Evolutionary conservation across 257 asterid genomes (phyloP), one percentile per base, ranked within the genome.

Genomic region (Solanum rostratum): DNA sequence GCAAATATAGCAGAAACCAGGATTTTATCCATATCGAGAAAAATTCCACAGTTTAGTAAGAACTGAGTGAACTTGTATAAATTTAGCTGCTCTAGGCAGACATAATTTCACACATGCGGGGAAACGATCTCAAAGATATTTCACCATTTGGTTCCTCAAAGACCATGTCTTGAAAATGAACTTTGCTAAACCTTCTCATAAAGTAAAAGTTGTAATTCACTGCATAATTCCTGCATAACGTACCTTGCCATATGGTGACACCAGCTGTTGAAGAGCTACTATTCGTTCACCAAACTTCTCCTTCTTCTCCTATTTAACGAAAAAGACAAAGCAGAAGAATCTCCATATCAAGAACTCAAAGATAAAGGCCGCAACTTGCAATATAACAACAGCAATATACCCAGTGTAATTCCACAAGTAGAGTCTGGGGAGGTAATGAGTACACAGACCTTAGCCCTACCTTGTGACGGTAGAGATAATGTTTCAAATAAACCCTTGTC

Each of bases 201-300:
- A 14, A 76, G 22, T 22, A 73, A 14, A 13, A 45, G 15, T 45
- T 73, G 60, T 24, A 74, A 50, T 16, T 78, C 82, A 78, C 29
- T 50, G 3, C 46, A 27, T 11, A 78, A 50, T 78, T 50, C 45
- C 63, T 50, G 18, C 60, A 78, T 29, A 76, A 45, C 29, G 22
- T 82, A 96, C 99, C 97, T 95, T 96, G 50, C 99, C 99, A 84
- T 85, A 96, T 43, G 99, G 99, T 14, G 99, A 96, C 84, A 96
- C 98, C 29, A 96, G 95, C 86, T 96, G 98, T 81, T 95, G 99
- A 84, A 96, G 98, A 63, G 96, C 97, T 3, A 94, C 90, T 73
- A 96, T 91, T 16, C 96, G 92, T 84, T 93, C 95, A 19, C 95
- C 91, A 73, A 95, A 87, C 92, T 92, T 93, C 92, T 93, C 99